phyloP scores from a whole-genome alignment of 352 stramenopile species.

The Phytophthora sp. region DNA sequence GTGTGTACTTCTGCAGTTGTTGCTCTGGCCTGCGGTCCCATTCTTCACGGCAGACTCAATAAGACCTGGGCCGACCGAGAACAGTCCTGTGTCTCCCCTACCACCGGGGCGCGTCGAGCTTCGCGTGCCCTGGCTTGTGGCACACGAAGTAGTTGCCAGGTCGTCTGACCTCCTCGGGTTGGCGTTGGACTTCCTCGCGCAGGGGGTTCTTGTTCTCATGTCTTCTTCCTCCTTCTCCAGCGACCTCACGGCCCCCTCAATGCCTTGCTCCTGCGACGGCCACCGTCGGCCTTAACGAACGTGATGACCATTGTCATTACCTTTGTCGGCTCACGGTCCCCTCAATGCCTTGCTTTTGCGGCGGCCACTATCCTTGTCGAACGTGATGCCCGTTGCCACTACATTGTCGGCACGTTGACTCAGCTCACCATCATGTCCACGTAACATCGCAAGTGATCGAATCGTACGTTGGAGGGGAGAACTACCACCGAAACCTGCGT shows the following conservation, averaged over 20 bases:
- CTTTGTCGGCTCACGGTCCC: too few species aligned
- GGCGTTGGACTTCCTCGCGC: slow-evolving; percentile 3
- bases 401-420: slow-evolving; percentile 9
- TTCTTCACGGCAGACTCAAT: neutral
- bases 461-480: slow-evolving; percentile 11
- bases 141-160: slow-evolving; percentile 7
- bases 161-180: slow-evolving; percentile 2
- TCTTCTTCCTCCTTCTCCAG: neutral
- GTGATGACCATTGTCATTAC: slow-evolving; percentile 21
- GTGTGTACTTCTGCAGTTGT: too few species aligned
- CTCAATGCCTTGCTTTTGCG: too few species aligned
- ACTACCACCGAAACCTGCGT: slow-evolving; percentile 3
- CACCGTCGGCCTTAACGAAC: slow-evolving; percentile 7
- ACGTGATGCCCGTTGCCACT: slow-evolving; percentile 24
- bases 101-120: neutral
- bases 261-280: too few species aligned
- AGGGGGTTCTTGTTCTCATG: neutral
- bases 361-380: slow-evolving; percentile 14
- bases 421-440: slow-evolving; percentile 9
- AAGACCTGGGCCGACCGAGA: neutral
- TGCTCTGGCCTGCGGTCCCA: too few species aligned
- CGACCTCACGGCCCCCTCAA: too few species aligned
- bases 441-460: slow-evolving; percentile 10
- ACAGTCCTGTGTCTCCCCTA: neutral
- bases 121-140: slow-evolving; percentile 8